phyloP scores from a whole-genome alignment of 2,329 filamentous ascomycete species.

The Clonostachys solani region DNA sequence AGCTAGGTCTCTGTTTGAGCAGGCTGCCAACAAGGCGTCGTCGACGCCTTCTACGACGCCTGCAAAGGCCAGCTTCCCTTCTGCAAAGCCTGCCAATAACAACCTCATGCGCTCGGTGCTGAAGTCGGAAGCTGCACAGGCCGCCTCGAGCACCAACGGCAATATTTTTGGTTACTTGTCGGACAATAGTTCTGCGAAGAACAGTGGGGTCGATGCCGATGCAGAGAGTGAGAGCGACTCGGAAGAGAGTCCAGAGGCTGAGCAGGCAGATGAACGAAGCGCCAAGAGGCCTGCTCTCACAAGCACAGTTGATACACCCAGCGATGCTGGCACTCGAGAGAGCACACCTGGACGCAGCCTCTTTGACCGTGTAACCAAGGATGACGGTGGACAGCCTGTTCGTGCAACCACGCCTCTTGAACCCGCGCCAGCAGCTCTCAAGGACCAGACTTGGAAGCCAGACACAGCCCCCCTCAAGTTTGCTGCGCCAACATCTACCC shows the following conservation, averaged over 20 bases:
- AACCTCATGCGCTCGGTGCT: constrained; percentile 37
- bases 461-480: constrained; percentile 54
- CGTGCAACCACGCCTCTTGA: constrained; percentile 24
- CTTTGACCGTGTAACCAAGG: constrained; percentile 51
- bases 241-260: constrained; percentile 35
- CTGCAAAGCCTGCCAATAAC: constrained; percentile 26
- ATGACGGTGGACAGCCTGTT: constrained; percentile 43
- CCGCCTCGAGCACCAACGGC: constrained; percentile 13
- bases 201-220: constrained; percentile 45
- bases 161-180: constrained; percentile 61
- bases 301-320: constrained; percentile 15
- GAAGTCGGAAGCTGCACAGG: constrained; percentile 21
- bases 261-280: constrained; percentile 36
- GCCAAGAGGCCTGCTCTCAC: constrained; percentile 6
- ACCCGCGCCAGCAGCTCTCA: constrained; percentile 12
- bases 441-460: constrained; percentile 35
- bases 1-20: constrained; percentile 53
- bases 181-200: constrained; percentile 49
- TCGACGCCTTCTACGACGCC: constrained; percentile 23
- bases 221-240: constrained; percentile 37
- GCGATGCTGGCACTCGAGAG: constrained; percentile 35
- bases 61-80: constrained; percentile 24
- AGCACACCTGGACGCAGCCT: constrained; percentile 43
- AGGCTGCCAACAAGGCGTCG: constrained; percentile 47
- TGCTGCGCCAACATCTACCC: constrained; percentile 22